Conservation (phyloP, 2,329 filamentous ascomycete species). For the Hymenoscyphus albidus region DNA sequence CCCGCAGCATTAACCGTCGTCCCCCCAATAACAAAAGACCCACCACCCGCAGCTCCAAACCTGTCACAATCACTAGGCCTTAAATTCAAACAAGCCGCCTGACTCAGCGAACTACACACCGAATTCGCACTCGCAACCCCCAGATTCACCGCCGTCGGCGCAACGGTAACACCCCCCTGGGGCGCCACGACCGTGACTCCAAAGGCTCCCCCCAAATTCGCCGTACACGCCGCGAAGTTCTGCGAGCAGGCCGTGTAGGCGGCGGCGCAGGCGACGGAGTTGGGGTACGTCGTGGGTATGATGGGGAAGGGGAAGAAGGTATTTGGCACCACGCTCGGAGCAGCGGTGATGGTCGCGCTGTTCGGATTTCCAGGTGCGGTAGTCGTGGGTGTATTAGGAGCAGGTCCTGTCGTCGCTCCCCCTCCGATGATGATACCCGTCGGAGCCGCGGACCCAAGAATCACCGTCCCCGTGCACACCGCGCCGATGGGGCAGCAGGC, state of each 20-base stretch:
- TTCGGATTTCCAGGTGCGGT: slow-evolving; percentile 16
- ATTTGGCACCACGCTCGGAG: slow-evolving; percentile 51
- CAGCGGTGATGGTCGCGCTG: slow-evolving; percentile 31
- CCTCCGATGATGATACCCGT: slow-evolving; percentile 15
- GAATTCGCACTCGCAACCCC: slow-evolving; percentile 46
- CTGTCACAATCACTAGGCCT: slow-evolving; percentile 28
- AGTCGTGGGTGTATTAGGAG: slow-evolving; percentile 11
- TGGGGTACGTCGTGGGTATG: slow-evolving; percentile 48
- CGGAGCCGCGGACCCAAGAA: slow-evolving; percentile 17
- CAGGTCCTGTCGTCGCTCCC: slow-evolving; percentile 17
- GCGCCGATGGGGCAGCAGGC: slow-evolving; percentile 36
- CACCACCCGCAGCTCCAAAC: slow-evolving; percentile 22
- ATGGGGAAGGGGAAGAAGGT: slow-evolving; percentile 58
- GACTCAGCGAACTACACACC: slow-evolving; percentile 54
- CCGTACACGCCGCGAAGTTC: slow-evolving; percentile 40
- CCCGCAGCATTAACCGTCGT: slow-evolving; percentile 25
- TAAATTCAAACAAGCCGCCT: slow-evolving; percentile 44
- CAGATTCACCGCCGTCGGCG: slow-evolving; percentile 38
- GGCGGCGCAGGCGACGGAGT: slow-evolving; percentile 48
- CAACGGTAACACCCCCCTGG: slow-evolving; percentile 50
- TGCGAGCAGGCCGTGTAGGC: slow-evolving; percentile 49
- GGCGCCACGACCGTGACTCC: slow-evolving; percentile 55
- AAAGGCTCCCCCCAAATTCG: slow-evolving; percentile 44
- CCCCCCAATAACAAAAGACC: slow-evolving; percentile 20
- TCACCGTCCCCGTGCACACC: slow-evolving; percentile 33